Evolutionary conservation across 2,329 filamentous ascomycete genomes (phyloP).

Genomic region (Botrytis paeoniae): DNA sequence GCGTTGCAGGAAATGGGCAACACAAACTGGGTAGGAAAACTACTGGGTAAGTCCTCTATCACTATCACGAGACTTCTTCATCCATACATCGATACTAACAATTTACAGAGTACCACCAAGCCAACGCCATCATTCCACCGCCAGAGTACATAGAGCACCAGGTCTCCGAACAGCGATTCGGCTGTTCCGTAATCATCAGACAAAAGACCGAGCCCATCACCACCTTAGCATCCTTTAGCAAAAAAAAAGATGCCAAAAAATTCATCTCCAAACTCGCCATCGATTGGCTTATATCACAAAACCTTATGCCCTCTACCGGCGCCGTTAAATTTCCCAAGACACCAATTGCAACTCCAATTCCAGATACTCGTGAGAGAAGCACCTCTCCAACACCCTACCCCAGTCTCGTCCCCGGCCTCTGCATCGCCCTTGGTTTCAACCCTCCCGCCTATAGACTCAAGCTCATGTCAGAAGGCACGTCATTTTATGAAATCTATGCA

Average conservation of each 20-base stretch:
- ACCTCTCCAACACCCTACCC: constrained; percentile 11
- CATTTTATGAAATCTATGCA: constrained; percentile 32
- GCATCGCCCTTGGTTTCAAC: constrained; percentile 29
- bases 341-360: constrained; percentile 6
- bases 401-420: constrained; percentile 29
- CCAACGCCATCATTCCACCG: constrained; percentile 19
- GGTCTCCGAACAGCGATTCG: neutral
- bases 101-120: constrained; percentile 31
- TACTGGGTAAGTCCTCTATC: constrained; percentile 27
- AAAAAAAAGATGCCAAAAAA: constrained; percentile 37
- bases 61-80: neutral
- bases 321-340: constrained; percentile 32
- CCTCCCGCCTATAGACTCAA: constrained; percentile 30
- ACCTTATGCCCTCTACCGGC: constrained; percentile 33
- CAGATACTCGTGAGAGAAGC: neutral
- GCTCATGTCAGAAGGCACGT: constrained; percentile 6
- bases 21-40: constrained; percentile 36
- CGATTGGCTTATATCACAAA: constrained; percentile 35
- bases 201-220: neutral
- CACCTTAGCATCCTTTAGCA: neutral
- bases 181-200: neutral
- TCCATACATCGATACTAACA: constrained; percentile 11
- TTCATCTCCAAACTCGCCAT: constrained; percentile 37
- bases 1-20: constrained; percentile 30
- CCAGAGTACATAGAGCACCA: neutral